Evolutionary conservation across 495 filamentous ascomycete genomes (phyloP).

Genomic region (Cairneyella variabilis): DNA sequence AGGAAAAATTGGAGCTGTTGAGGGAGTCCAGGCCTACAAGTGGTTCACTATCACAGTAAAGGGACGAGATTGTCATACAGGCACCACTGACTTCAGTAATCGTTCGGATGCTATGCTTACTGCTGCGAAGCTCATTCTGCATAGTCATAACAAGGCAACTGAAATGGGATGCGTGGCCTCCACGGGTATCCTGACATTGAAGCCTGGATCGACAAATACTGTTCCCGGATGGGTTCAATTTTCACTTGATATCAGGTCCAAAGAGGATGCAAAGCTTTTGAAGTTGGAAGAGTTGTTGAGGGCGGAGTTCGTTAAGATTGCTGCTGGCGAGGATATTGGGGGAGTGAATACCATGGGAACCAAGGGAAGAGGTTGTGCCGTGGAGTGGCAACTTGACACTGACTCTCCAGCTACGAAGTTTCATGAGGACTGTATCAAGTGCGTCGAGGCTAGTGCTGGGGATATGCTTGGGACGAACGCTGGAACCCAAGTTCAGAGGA

Average conservation of each 20-base stretch:
- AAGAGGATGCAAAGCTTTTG: constrained; percentile 51
- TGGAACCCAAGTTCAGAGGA: constrained; percentile 40
- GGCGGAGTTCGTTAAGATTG: constrained; percentile 54
- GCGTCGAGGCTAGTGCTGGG: constrained; percentile 58
- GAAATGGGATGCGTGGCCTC: constrained; percentile 56
- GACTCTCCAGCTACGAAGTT: constrained; percentile 65
- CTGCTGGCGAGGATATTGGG: constrained; percentile 41
- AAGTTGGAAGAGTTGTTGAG: constrained; percentile 52
- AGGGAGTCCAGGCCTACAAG: constrained; percentile 64
- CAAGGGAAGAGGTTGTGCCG: constrained; percentile 49
- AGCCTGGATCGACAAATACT: constrained; percentile 69
- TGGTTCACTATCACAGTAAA: constrained; percentile 67
- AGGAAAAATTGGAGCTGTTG: constrained; percentile 66
- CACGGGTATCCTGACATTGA: constrained; percentile 65
- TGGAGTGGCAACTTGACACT: constrained; percentile 58
- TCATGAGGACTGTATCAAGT: constrained; percentile 64
- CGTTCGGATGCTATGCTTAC: constrained; percentile 63
- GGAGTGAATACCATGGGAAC: constrained; percentile 34
- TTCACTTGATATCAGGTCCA: constrained; percentile 67
- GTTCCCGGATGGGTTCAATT: constrained; percentile 68
- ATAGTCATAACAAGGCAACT: constrained; percentile 59
- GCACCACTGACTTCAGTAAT: constrained; percentile 62
- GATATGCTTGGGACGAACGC: constrained; percentile 40
- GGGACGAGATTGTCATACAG: constrained; percentile 69
- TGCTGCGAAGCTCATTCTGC: constrained; percentile 64